phyloP scores from a whole-genome alignment of 2,329 filamentous ascomycete species.

The Scopulariopsis brevicaulis region DNA sequence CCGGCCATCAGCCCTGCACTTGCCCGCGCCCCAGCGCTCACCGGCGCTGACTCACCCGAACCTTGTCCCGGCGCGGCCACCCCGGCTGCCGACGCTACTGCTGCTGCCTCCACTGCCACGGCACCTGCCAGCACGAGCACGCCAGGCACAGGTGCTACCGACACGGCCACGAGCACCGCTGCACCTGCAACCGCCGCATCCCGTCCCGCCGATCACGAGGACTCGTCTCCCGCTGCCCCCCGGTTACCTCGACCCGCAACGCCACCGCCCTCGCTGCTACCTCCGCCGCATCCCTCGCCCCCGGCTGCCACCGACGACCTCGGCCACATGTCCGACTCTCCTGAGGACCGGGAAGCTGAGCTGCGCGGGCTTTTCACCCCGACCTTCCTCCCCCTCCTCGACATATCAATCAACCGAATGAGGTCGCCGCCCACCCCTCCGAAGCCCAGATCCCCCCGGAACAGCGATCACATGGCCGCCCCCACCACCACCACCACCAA shows the following conservation, averaged over 20 bases:
- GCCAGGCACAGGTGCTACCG: constrained; percentile 10
- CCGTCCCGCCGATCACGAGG: constrained; percentile 12
- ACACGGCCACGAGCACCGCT: constrained; percentile 12
- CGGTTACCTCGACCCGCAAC: constrained; percentile 4
- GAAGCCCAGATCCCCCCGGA: background rate
- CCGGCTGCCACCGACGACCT: background rate
- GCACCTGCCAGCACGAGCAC: constrained; percentile 13
- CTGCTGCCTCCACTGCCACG: background rate
- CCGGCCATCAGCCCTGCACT: constrained; percentile 29
- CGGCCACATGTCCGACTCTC: constrained; percentile 18
- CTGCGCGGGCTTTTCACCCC: constrained; percentile 54
- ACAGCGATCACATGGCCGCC: background rate
- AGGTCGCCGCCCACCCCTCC: constrained; percentile 9
- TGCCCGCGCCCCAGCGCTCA: background rate
- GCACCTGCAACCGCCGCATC: constrained; percentile 6
- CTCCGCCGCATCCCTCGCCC: background rate
- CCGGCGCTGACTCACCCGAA: constrained; percentile 3
- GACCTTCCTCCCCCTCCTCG: constrained; percentile 49
- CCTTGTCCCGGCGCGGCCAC: background rate
- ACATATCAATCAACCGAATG: constrained; percentile 22
- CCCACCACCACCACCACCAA: background rate
- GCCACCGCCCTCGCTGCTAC: background rate
- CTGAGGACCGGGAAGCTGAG: constrained; percentile 18
- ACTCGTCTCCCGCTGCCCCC: constrained; percentile 1
- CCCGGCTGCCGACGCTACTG: background rate